These are phyloP conservation scores for Trichoderma oligosporum DNA, from an alignment of 2,329 filamentous ascomycete species.

Conservation along the genomic window DNA sequence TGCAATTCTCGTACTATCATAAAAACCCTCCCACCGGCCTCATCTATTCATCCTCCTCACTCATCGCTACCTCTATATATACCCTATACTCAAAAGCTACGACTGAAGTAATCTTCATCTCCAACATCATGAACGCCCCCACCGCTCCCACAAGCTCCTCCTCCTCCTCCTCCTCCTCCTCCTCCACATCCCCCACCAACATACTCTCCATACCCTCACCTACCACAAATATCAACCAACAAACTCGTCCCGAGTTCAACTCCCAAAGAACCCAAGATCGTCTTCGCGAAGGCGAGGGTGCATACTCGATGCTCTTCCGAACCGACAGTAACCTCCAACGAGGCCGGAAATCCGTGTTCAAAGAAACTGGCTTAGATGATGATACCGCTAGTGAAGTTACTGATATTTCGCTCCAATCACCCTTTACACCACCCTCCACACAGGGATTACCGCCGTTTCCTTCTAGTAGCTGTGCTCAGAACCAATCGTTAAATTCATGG, in stretches of 20 bases:
- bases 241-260: conserved; percentile 47
- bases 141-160: background rate
- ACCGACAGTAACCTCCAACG: conserved; percentile 47
- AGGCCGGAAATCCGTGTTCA: conserved; percentile 50
- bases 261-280: conserved; percentile 49
- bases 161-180: too few relatives aligned
- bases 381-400: conserved; percentile 31
- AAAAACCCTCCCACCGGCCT: too few relatives aligned
- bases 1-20: too few relatives aligned
- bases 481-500: conserved; percentile 10
- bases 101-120: too few relatives aligned
- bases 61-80: background rate
- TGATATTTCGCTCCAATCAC: conserved; percentile 22
- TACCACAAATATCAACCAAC: conserved; percentile 9
- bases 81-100: too few relatives aligned
- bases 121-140: background rate
- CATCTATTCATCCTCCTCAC: background rate
- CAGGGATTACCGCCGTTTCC: background rate
- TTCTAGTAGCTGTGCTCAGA: background rate
- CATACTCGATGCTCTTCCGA: conserved; percentile 37
- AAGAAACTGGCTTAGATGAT: conserved; percentile 46
- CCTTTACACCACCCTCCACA: background rate
- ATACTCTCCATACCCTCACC: conserved; percentile 7
- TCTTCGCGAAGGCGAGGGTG: conserved; percentile 45
- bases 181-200: background rate